A percentile compares a stretch with the other conserved stretches of the same genome.
phyloP scores from a whole-genome alignment of 345 rosid genomes.

The Eucalyptus guilfoylei region DNA sequence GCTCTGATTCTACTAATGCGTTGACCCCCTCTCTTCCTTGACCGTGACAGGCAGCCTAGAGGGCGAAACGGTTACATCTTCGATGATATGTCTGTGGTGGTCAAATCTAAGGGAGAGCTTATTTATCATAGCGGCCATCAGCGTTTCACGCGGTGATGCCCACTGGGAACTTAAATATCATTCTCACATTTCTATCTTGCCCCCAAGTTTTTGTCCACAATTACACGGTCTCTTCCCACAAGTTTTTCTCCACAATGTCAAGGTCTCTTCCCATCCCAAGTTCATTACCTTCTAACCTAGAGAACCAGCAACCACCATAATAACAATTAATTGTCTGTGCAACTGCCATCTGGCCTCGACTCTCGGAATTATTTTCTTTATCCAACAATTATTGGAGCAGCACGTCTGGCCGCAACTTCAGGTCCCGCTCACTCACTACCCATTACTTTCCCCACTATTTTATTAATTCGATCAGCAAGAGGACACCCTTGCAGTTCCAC shows the following conservation, averaged over 20 bases:
- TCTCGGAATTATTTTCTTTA: not conserved
- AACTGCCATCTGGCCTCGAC: not conserved
- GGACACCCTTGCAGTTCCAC: not conserved
- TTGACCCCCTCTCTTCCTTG: not conserved
- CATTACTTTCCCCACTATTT: not conserved
- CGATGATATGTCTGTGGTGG: not conserved
- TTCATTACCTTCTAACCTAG: not conserved
- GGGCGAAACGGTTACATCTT: not conserved
- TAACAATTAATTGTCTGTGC: not conserved
- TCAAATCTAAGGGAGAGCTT: not conserved
- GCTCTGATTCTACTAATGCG: conserved; percentile 2
- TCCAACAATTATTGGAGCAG: not conserved
- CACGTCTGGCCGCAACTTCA: not conserved
- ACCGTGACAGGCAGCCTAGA: not conserved
- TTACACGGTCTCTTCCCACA: not conserved
- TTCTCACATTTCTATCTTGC: not conserved
- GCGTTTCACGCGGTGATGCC: not conserved
- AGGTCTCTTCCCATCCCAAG: not conserved
- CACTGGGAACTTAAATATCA: not conserved
- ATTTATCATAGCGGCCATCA: not conserved
- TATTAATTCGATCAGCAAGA: not conserved
- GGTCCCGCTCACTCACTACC: not conserved
- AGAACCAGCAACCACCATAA: not conserved
- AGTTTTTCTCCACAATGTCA: not conserved
- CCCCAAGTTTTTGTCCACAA: not conserved